Base-by-base conservation (phyloP, 768 basidiomycete genomes). In the Tricholoma terreum region DNA sequence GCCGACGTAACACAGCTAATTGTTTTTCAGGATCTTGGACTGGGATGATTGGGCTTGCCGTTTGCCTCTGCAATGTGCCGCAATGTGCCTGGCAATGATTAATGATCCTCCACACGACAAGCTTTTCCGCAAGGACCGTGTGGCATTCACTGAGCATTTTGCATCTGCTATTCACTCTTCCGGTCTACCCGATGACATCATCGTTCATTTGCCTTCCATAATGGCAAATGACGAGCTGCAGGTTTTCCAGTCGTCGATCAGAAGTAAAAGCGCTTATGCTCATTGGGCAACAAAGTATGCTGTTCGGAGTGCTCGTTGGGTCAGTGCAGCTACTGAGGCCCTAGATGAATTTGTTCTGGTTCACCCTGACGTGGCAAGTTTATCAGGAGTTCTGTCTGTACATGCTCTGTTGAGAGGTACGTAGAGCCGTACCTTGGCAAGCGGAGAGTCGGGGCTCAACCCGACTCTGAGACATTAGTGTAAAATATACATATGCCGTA, bases 11-110 rank as follows among this genome's bases (percentile, higher is more conserved):
- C 11, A 15, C 31, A 51, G 22, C 52, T 54, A 43, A 46, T 8
- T n/a, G n/a, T 33, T 51, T 48, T 42, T 17, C 43, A 58, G 52
- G 45, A 58, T 54, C 45, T 40, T 58, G 22, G 52, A 58, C 45
- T 58, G 57, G 52, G 52, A 54, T 48, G 52, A 54, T 7, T 58
- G 57, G 52, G 57, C 34, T 38, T 54, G 22, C 31, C 57, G 57
- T 34, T 49, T 48, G 22, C 57, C 57, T 36, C 45, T 58, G 12
- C 57, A 58, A 54, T 36, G 31, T 48, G 52, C 52, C 15, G 24
- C 19, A 15, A 58, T 33, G 17, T 54, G 27, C 31, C 57, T 52
- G 21, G 43, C 52, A 38, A 58, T 58, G 52, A 54, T 54, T 10
- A 35, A 48, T 30, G 34, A 49, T 48, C 42, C 57, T 54, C 22